A percentile compares a stretch with the other conserved stretches of the same genome.
phyloP scores from a whole-genome alignment of 768 basidiomycete genomes.

The Termitomyces sp. region DNA sequence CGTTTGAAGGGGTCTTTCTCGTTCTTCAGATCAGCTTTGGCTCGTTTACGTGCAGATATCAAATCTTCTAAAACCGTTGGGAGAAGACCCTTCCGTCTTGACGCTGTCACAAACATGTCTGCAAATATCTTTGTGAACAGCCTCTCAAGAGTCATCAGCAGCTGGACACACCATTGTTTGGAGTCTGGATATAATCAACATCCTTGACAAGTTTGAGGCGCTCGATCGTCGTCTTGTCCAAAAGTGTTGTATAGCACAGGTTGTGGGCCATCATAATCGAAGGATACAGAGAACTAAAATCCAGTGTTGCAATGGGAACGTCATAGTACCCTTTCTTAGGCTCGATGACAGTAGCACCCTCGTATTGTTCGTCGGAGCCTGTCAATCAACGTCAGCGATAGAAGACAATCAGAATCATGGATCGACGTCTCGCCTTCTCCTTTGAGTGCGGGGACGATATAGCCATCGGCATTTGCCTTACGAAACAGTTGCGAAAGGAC shows the following conservation, averaged over 20 bases:
- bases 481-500: slow-evolving; percentile 95
- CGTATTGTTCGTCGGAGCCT: slow-evolving; percentile 96
- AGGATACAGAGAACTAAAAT: slow-evolving; percentile 98
- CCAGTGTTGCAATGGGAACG: slow-evolving; percentile 93
- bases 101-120: slow-evolving; percentile 83
- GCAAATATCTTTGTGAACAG: background rate
- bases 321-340: slow-evolving; percentile 96
- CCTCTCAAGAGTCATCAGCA: background rate
- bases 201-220: slow-evolving; percentile 76
- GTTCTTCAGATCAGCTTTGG: slow-evolving; percentile 93
- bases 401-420: background rate
- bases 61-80: slow-evolving; percentile 93
- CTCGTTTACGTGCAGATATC: slow-evolving; percentile 88
- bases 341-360: slow-evolving; percentile 98
- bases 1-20: slow-evolving; percentile 97
- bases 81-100: slow-evolving; percentile 80
- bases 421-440: slow-evolving; percentile 64
- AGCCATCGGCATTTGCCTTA: slow-evolving; percentile 88
- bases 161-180: slow-evolving; percentile 77
- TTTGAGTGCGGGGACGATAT: slow-evolving; percentile 83
- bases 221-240: slow-evolving; percentile 77
- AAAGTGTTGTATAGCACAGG: slow-evolving; percentile 94
- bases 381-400: background rate
- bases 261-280: slow-evolving; percentile 99
- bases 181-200: slow-evolving; percentile 90